Evolutionary conservation across 2,329 filamentous ascomycete genomes (phyloP), one percentile per base, ranked within the genome.

Genomic region (Aspergillus persii): DNA sequence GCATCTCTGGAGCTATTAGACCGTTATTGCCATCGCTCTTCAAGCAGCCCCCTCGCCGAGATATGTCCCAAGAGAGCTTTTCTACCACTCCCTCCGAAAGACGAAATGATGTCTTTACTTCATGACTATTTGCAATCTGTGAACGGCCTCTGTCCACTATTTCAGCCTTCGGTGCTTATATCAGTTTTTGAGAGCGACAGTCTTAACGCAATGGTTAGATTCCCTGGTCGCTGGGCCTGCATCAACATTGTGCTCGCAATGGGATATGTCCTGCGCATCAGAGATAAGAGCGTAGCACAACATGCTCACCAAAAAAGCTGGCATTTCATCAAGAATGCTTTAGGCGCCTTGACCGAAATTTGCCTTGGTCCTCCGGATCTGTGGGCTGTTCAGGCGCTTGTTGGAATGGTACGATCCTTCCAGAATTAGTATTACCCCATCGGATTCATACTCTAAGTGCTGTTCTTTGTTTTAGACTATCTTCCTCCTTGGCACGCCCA

Each of bases 271-370:
- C 57, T 61, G 12, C 62, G 58, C 18, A 41, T 53, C 18, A 52
- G 50, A 5, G 30, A 49, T 18, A 23, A 52, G 7, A 52, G 2
- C 7, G 23, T 41, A 23, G 50, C 36, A 6, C 53, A 58, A 44
- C 39, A 50, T 8, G 60, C 61, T 33, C 55, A 61, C 47, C 53
- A 64, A 44, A 58, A 56, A 39, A 60, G 62, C 39, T 61, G 60
- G 56, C 51, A 64, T 7, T 64, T 61, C 18, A 61, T 66, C 9
- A 63, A 66, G 47, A 62, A 62, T 29, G 63, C 62, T 1, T 29
- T 66, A 18, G 53, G 56, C 3, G 50, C 55, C 7, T 55, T 64
- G 3, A 62, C 60, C 53, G 55, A 61, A 23, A 51, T 66, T 27
- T 56, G 56, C 23, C 55, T 66, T 8, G 53, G 60, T 11, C 57